phyloP scores from a whole-genome alignment of 2,329 filamentous ascomycete genomes.

The Penicillium sp. region DNA sequence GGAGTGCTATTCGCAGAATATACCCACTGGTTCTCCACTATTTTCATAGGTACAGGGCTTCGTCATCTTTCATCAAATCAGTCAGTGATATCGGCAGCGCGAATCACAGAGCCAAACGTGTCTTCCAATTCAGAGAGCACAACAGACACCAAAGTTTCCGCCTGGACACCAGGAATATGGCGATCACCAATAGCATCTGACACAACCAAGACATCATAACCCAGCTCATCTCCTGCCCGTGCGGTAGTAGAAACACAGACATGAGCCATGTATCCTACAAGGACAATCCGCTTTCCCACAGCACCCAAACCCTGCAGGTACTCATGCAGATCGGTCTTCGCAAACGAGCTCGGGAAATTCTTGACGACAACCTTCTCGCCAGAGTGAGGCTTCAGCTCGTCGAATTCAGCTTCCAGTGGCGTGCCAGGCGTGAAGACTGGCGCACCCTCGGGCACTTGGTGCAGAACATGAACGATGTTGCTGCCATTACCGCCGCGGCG shows the following conservation, averaged over 20 bases:
- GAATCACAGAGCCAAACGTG: conserved; percentile 32
- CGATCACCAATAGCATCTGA: conserved; percentile 68
- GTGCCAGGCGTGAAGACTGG: conserved; percentile 69
- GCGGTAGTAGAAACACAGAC: conserved; percentile 67
- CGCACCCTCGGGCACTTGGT: conserved; percentile 62
- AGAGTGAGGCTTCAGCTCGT: conserved; percentile 58
- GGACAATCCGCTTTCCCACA: conserved; percentile 61
- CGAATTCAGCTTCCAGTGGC: conserved; percentile 62
- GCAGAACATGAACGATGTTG: conserved; percentile 65
- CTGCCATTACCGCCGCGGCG: conserved; percentile 50
- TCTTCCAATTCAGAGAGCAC: conserved; percentile 64
- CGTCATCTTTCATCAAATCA: background rate
- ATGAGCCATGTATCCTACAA: conserved; percentile 55
- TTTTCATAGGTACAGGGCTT: too few species aligned
- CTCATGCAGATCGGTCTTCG: conserved; percentile 60
- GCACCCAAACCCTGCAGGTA: conserved; percentile 55
- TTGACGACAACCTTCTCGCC: conserved; percentile 52
- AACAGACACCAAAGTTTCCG: conserved; percentile 55
- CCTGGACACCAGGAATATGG: conserved; percentile 64
- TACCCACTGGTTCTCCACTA: background rate
- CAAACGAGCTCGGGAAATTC: background rate
- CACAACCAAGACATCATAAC: conserved; percentile 65
- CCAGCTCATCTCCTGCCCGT: conserved; percentile 61
- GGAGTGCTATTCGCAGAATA: too few species aligned
- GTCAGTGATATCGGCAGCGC: background rate